Conservation (phyloP, 2,329 filamentous ascomycete species). For the Ambrosiella beaveri region DNA sequence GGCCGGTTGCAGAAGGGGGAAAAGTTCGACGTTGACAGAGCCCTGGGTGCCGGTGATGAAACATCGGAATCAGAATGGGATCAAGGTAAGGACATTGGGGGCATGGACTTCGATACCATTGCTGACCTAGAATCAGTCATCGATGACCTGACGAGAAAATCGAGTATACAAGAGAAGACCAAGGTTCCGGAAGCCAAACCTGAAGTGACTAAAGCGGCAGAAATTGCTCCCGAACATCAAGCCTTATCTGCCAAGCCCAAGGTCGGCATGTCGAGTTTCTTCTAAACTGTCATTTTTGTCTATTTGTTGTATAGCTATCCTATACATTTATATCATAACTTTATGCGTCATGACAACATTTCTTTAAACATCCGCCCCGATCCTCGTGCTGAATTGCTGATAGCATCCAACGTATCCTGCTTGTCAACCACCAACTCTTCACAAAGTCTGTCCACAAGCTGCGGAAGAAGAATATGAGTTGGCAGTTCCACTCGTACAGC, state of each 20-base stretch:
- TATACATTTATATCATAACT: not conserved
- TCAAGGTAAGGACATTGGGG: slow-evolving; percentile 39
- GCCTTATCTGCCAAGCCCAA: not conserved
- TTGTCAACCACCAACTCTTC: not conserved
- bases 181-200: slow-evolving; percentile 17
- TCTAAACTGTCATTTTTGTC: slow-evolving; percentile 21
- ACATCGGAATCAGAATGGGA: slow-evolving; percentile 74
- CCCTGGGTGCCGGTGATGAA: slow-evolving; percentile 61
- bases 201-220: not conserved
- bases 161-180: slow-evolving; percentile 26
- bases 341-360: slow-evolving; percentile 34
- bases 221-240: too few relatives aligned
- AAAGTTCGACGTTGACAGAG: slow-evolving; percentile 68
- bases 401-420: not conserved
- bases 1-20: slow-evolving; percentile 53
- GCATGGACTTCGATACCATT: not conserved
- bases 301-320: not conserved
- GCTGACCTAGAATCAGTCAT: slow-evolving; percentile 30
- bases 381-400: slow-evolving; percentile 15
- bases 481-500: slow-evolving; percentile 40
- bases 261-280: slow-evolving; percentile 29
- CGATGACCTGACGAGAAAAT: slow-evolving; percentile 36
- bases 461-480: slow-evolving; percentile 40
- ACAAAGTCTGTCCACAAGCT: slow-evolving; percentile 33
- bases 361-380: slow-evolving; percentile 34